phyloP scores from a whole-genome alignment of 2,329 filamentous ascomycete genomes.

The Fusarium floridanum region DNA sequence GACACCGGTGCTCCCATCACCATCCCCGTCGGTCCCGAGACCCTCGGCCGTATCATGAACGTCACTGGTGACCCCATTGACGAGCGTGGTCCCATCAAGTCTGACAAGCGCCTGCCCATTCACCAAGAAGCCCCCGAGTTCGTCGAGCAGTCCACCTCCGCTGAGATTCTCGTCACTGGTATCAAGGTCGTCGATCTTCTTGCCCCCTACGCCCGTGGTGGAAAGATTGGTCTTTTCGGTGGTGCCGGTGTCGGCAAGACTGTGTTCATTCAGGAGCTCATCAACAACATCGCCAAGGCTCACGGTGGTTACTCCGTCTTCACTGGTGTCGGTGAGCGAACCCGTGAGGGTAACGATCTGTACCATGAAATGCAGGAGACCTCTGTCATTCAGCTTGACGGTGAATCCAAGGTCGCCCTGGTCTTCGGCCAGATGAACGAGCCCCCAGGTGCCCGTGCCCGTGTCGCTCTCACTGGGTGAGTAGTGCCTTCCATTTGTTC shows the following conservation, averaged over 20 bases:
- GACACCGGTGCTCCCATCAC: slow-evolving; percentile 97
- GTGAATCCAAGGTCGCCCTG: slow-evolving; percentile 98
- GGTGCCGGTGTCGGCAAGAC: slow-evolving; percentile 99
- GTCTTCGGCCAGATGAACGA: slow-evolving; percentile 99
- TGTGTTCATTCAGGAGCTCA: slow-evolving; percentile 99
- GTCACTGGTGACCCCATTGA: slow-evolving; percentile 99
- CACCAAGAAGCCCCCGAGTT: slow-evolving; percentile 95
- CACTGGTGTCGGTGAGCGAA: slow-evolving; percentile 99
- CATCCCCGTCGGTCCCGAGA: slow-evolving; percentile 93
- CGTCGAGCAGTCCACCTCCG: slow-evolving; percentile 94
- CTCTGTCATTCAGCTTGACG: slow-evolving; percentile 98
- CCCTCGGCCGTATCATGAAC: slow-evolving; percentile 99
- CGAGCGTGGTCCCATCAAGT: slow-evolving; percentile 98
- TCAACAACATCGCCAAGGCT: slow-evolving; percentile 99
- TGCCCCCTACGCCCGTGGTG: slow-evolving; percentile 99
- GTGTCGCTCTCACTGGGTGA: slow-evolving; percentile 93
- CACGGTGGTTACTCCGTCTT: slow-evolving; percentile 99
- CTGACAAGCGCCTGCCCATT: slow-evolving; percentile 87
- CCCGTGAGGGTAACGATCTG: slow-evolving; percentile 99
- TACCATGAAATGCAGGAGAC: slow-evolving; percentile 99
- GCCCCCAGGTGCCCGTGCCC: slow-evolving; percentile 98
- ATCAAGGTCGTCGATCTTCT: slow-evolving; percentile 99
- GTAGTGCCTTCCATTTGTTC: slow-evolving; percentile 6
- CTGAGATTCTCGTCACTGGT: slow-evolving; percentile 97
- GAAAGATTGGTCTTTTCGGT: slow-evolving; percentile 99